Percentiles rank a stretch among this genome's conserved stretches.
phyloP scores from a whole-genome alignment of 2,329 filamentous ascomycete genomes.

The Beauveria medogensis region DNA sequence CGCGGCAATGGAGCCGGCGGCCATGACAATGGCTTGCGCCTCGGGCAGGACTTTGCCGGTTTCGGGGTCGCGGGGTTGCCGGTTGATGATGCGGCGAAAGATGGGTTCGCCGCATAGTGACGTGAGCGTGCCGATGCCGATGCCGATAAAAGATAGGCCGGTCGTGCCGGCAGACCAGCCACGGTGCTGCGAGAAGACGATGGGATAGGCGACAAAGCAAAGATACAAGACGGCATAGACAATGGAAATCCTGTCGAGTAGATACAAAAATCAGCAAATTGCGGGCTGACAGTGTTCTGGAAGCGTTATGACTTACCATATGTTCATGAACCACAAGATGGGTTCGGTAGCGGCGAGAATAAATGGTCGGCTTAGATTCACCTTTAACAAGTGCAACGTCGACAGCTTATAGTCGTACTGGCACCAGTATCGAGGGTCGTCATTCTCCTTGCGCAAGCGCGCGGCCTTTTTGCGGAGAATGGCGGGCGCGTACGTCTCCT shows the following conservation, averaged over 20 bases:
- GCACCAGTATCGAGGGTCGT: constrained; percentile 62
- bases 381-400: constrained; percentile 55
- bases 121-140: constrained; percentile 50
- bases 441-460: constrained; percentile 53
- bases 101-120: constrained; percentile 56
- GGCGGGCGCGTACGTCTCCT: constrained; percentile 64
- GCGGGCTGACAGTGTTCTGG: background rate
- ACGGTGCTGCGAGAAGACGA: constrained; percentile 63
- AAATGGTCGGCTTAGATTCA: constrained; percentile 67
- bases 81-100: constrained; percentile 65
- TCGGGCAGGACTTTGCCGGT: constrained; percentile 67
- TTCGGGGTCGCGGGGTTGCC: constrained; percentile 59
- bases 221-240: constrained; percentile 77
- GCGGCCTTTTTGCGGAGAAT: constrained; percentile 58
- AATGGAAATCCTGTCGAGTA: constrained; percentile 54
- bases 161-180: constrained; percentile 66
- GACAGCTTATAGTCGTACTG: constrained; percentile 62
- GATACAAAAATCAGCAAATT: background rate
- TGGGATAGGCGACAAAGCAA: constrained; percentile 80
- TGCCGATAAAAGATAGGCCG: constrained; percentile 67
- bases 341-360: constrained; percentile 68
- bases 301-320: constrained; percentile 36
- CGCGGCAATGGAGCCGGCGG: constrained; percentile 61
- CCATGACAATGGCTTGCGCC: constrained; percentile 67
- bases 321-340: constrained; percentile 57